Base-by-base conservation (phyloP, 352 stramenopile genomes). In the Globisporangium paroecandrum region DNA sequence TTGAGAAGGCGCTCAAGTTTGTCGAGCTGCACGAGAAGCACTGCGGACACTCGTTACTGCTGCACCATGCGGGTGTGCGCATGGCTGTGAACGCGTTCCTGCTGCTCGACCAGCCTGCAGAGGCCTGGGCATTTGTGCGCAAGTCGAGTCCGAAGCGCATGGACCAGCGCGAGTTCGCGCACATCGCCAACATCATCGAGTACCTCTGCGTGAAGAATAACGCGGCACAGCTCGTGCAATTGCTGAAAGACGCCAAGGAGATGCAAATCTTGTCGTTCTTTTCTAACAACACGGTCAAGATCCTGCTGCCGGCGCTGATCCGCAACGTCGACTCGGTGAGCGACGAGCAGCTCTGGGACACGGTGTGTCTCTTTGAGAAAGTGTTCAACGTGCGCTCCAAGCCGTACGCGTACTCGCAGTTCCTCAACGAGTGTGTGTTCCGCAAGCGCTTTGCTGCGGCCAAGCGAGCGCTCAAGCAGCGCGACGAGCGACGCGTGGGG, bases 21-120 rank as follows among this genome's bases (percentile, higher is more conserved):
- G 36, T 87, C 53, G 75, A 69, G 51, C 64, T 81, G 36, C 71
- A 81, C 60, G 69, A 64, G 34, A 65, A 80, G 38, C 63, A 79
- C 68, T 58, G 51, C 10, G 34, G 15, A 4, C 2, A 73, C 4
- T 36, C 38, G 0, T n/a, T 66, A 5, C 68, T 68, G 41, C 74
- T 87, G 58, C 73, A 83, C 24, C 73, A 70, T 32, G 70, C 65
- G 5, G 71, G 77, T 38, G 66, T 90, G n/a, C 76, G 71, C 22
- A 87, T 87, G 72, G 78, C 65, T 36, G 77, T 81, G 36, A 89
- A 91, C 68, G 81, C 75, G 22, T 61, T 82, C 12, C 71, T 91
- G 53, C 56, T 90, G 22, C 71, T 86, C 29, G 72, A 85, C n/a
- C 71, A 85, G 25, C 76, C 72, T 2, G 66, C 60, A 0, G 66